Base-by-base conservation (phyloP, 2,329 filamentous ascomycete species). In the Hypoxylon sp. region DNA sequence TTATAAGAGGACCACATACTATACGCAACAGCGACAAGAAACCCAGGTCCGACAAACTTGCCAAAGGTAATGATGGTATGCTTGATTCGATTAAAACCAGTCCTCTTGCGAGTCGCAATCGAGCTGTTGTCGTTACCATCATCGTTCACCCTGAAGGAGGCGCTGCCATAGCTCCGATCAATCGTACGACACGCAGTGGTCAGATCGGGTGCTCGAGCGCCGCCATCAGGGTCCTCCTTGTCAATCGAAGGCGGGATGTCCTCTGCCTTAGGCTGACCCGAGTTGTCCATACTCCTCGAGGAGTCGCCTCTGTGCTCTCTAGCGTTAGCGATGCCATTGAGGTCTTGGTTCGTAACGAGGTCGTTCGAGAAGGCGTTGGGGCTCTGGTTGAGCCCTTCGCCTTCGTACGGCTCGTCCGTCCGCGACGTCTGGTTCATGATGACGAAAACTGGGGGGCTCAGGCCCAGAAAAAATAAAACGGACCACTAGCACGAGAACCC, bases 21-120 rank as follows among this genome's bases (percentile, higher is more conserved):
- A 76, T 88, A 88, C 2, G 86, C 86, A 34, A 88, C 86, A 4
- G 86, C 82, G 36, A 88, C 82, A 79, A 92, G 87, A 75, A 91
- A 91, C 1, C 90, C 90, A 9, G 90, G 90, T 0, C 90, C 90
- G 52, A 92, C 79, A 77, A 92, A 90, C 68, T 81, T 83, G 46
- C 80, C 76, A 73, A 87, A 87, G 41, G 85, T 88, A 69, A 80
- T 55, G 46, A 86, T 21, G 14, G 78, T 67, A 14, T 76, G 60
- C 50, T 72, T 69, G 6, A 78, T 48, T 34, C 65, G 66, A 21
- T 38, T 63, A 53, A 65, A 63, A 58, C 43, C 64, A 53, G 66
- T 57, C 65, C 65, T 68, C 60, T 63, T 55, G 21, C 49, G 63
- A 48, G 57, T 28, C 13, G 45, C 45, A 25, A 38, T 19, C 2